These are phyloP conservation scores for Cercospora sp. DNA, from an alignment of 2,329 filamentous ascomycete genomes.

Conservation along the genomic window DNA sequence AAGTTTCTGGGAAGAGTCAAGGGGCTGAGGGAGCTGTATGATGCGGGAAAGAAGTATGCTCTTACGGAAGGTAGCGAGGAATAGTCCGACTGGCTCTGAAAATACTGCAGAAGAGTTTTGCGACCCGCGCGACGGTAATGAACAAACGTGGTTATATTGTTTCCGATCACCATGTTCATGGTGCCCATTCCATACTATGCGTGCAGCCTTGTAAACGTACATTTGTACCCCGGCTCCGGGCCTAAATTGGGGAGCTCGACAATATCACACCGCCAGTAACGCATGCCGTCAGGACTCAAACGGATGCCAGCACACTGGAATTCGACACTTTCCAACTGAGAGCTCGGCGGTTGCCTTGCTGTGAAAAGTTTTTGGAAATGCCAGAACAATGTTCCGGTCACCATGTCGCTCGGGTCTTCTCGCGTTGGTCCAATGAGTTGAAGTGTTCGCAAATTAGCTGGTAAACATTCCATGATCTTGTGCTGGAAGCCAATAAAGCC, in stretches of 20 bases:
- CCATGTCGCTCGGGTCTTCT: constrained; percentile 1
- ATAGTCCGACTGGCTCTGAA: not conserved
- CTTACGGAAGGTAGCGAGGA: not conserved
- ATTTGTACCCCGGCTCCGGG: not conserved
- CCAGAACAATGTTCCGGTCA: not conserved
- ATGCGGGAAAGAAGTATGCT: constrained; percentile 18
- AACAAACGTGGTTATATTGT: not conserved
- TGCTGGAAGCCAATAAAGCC: not conserved
- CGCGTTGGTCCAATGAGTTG: constrained; percentile 6
- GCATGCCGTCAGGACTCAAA: not conserved
- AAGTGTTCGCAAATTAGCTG: not conserved
- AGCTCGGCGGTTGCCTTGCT: not conserved
- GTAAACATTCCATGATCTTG: not conserved
- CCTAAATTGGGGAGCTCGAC: not conserved
- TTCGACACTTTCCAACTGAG: not conserved
- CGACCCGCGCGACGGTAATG: no score
- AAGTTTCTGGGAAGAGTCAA: not conserved
- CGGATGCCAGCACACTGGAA: not conserved
- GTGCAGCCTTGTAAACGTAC: not conserved
- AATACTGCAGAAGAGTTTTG: not conserved
- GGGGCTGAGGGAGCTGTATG: constrained; percentile 19
- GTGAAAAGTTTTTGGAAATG: not conserved
- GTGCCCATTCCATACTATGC: not conserved
- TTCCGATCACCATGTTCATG: not conserved
- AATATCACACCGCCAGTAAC: not conserved